These are phyloP conservation scores for Cucumis variabilis DNA, from an alignment of 331 rosid species.

Conservation along the genomic window DNA sequence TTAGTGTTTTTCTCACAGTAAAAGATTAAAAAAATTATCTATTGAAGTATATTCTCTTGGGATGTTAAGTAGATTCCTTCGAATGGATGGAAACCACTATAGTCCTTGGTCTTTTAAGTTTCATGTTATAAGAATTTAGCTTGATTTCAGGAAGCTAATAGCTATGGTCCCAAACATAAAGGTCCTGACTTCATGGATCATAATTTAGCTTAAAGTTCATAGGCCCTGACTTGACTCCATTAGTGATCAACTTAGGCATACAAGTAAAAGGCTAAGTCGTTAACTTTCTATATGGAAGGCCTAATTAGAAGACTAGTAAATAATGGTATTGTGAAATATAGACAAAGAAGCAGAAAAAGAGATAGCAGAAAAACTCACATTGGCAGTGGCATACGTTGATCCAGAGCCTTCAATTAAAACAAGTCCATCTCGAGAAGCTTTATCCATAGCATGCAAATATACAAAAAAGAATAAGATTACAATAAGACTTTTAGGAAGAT, in stretches of 20 bases:
- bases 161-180: too few species aligned
- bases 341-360: constrained; percentile 28
- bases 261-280: background rate
- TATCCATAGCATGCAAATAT: constrained; percentile 69
- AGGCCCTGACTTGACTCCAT: background rate
- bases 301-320: background rate
- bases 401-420: constrained; percentile 81
- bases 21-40: background rate
- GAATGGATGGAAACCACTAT: background rate
- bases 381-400: constrained; percentile 93
- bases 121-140: too few species aligned
- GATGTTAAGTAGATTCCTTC: background rate
- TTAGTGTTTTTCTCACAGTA: background rate
- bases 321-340: constrained; percentile 16
- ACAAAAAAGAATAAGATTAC: constrained; percentile 21
- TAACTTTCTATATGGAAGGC: background rate
- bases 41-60: background rate
- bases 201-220: too few species aligned
- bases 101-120: too few species aligned
- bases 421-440: constrained; percentile 76
- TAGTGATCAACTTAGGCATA: background rate
- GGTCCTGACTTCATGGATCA: too few species aligned
- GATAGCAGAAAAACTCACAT: constrained; percentile 52
- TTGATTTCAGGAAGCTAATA: too few species aligned
- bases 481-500: constrained; percentile 6